Evolutionary conservation across 805 yeast genomes (phyloP), one percentile per base, ranked within the genome.

Genomic region (Candida piceae): DNA sequence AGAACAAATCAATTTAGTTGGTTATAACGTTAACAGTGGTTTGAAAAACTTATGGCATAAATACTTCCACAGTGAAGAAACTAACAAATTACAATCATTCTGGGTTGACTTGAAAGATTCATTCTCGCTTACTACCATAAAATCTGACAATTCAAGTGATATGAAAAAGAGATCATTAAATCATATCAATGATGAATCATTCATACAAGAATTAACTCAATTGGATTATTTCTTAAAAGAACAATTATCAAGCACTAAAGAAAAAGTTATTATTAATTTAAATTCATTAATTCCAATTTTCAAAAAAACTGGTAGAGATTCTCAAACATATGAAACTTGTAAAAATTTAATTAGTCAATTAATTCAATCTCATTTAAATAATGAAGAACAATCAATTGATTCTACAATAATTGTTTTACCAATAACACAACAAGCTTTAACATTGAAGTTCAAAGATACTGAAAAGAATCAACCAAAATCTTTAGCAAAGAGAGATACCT

Each of bases 171-270:
- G 58, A 45, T 53, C 52, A 5, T 36, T 61, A 40, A 32, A 55
- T 32, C 49, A 60, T 29, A 63, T 72, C 38, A 67, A 63, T 49
- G 77, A 73, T 46, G 64, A 67, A 44, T 46, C 57, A n/a, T 74
- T 66, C 54, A 68, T 72, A 40, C 65, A 58, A 38, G 79, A 74
- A 48, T 47, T 74, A 38, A 58, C 70, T 28, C 78, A 74, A 50
- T 56, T 73, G 45, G 61, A 66, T 16, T 70, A 63, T 44, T 57
- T 72, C 37, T 50, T 60, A 13, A 50, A 54, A 16, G 46, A 49
- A 17, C 42, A 57, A 7, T 31, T 46, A 7, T 35, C 40, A 6
- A 30, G 48, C 6, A 25, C 55, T 12, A 39, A 50, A 16, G 55
- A 48, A 12, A 49, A 59, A 18, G 49, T 69, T 4, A 52, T 69